phyloP scores from a whole-genome alignment of 2,329 filamentous ascomycete species.

The Colletotrichum sansevieriae region DNA sequence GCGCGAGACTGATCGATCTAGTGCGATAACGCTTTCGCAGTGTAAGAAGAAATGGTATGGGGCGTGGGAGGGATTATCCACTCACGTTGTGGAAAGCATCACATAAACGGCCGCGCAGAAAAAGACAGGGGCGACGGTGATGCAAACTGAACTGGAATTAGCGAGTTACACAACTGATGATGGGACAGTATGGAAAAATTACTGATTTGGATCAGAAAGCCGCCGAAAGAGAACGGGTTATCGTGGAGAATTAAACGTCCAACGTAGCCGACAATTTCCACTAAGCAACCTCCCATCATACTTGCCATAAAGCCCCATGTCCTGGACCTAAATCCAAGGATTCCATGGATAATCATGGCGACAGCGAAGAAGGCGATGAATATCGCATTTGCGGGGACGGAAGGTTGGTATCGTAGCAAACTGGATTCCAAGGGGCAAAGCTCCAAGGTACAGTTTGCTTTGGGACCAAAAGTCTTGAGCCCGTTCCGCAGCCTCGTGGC shows the following conservation, averaged over 20 bases:
- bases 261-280: constrained; percentile 72
- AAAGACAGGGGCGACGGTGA: constrained; percentile 49
- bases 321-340: constrained; percentile 57
- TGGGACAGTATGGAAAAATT: constrained; percentile 29
- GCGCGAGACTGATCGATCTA: constrained; percentile 46
- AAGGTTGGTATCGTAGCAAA: constrained; percentile 58
- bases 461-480: constrained; percentile 54
- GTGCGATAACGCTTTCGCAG: constrained; percentile 45
- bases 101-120: constrained; percentile 48
- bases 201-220: constrained; percentile 74
- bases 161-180: background rate
- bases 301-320: constrained; percentile 59
- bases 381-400: constrained; percentile 49
- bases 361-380: constrained; percentile 58
- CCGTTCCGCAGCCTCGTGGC: constrained; percentile 24
- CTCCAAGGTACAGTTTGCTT: constrained; percentile 60
- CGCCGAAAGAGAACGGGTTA: constrained; percentile 68
- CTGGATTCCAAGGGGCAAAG: constrained; percentile 58
- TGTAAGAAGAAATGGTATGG: background rate
- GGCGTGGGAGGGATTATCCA: constrained; percentile 33
- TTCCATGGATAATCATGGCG: constrained; percentile 57
- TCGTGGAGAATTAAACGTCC: constrained; percentile 68
- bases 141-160: constrained; percentile 45
- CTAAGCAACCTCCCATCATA: constrained; percentile 67
- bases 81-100: constrained; percentile 41